A percentile compares a stretch with the other conserved stretches of the same genome.
Evolutionary conservation across 306 rosid species (phyloP).

Genomic region (Fagus sylvatica): DNA sequence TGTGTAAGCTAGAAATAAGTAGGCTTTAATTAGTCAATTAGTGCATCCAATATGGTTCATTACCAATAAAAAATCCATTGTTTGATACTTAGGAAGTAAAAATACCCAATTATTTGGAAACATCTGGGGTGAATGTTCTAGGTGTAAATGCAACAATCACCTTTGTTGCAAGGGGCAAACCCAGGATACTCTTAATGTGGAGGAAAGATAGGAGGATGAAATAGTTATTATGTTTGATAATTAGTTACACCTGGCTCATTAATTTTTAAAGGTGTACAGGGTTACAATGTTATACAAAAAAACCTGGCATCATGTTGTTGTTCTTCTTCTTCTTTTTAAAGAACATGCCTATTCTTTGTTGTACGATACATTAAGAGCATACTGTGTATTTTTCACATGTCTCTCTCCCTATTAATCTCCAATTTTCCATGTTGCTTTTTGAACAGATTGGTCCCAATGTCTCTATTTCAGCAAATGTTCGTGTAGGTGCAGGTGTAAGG

Average conservation of each 20-base stretch:
- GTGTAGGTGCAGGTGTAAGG: constrained; percentile 90
- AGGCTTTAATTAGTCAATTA: neutral
- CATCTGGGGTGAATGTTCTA: neutral
- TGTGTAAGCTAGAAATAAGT: neutral
- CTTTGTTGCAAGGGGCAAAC: neutral
- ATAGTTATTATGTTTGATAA: neutral
- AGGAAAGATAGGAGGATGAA: neutral
- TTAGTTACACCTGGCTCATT: neutral
- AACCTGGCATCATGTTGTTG: neutral
- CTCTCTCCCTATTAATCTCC: neutral
- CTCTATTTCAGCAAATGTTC: constrained; percentile 97
- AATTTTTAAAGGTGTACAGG: neutral
- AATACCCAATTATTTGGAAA: neutral
- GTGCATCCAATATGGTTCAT: neutral
- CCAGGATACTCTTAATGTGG: neutral
- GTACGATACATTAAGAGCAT: neutral
- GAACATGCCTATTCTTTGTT: neutral
- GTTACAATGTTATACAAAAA: neutral
- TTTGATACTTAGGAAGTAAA: too few species aligned
- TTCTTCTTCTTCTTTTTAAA: neutral
- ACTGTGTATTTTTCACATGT: neutral
- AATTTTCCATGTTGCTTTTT: constrained; percentile 5
- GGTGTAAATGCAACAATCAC: neutral
- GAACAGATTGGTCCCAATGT: constrained; percentile 91
- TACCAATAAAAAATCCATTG: neutral